Percentiles rank a stretch among this genome's conserved stretches.
Conservation (phyloP, 305 asterid species). For the Fraxinus greggii region DNA sequence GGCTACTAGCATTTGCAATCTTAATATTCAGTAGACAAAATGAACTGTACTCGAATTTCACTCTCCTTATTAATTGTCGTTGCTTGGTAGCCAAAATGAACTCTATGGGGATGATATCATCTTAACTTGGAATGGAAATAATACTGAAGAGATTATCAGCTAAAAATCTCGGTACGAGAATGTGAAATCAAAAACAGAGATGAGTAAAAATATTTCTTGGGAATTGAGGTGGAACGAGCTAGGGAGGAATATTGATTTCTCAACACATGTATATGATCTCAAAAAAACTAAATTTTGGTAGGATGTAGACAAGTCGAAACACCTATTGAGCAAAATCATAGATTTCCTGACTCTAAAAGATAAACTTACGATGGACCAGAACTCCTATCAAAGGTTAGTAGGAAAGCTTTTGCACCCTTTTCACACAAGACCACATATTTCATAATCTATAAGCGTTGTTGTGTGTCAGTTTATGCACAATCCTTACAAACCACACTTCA, state of each 20-base stretch:
- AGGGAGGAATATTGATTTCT: background rate
- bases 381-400: background rate
- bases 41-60: background rate
- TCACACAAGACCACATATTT: background rate
- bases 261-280: background rate
- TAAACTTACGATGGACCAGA: background rate
- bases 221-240: background rate
- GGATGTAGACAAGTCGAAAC: background rate
- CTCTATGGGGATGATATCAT: background rate
- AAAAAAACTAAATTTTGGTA: background rate
- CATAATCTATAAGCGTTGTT: background rate
- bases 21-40: background rate
- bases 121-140: background rate
- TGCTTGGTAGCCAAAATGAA: background rate
- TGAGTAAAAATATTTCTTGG: background rate
- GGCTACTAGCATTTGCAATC: background rate
- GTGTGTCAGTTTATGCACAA: background rate
- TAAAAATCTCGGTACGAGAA: background rate
- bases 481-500: background rate
- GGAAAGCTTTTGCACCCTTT: background rate
- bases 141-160: background rate
- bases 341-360: background rate
- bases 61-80: background rate
- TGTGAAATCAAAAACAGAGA: background rate
- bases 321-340: background rate